These are phyloP conservation scores for Litsea cubeba DNA, from an alignment of 164 flowering plant species.

Conservation along the genomic window DNA sequence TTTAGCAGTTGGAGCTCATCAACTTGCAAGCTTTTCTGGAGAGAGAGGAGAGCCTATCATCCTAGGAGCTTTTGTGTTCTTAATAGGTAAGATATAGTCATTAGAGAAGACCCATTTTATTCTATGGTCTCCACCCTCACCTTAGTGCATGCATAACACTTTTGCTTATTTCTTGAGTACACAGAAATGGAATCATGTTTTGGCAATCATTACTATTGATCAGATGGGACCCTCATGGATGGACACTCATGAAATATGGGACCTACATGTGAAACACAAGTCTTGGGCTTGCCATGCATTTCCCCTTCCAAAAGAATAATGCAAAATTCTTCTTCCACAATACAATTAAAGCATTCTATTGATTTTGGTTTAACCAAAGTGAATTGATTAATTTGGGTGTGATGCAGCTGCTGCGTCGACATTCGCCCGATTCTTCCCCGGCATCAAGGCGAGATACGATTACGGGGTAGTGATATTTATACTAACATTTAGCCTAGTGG, in stretches of 20 bases:
- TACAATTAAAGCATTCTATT: too few relatives aligned
- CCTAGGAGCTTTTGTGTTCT: slow-evolving; percentile 52
- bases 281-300: not conserved
- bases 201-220: not conserved
- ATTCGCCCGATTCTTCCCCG: slow-evolving; percentile 60
- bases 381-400: not conserved
- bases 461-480: slow-evolving; percentile 73
- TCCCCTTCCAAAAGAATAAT: too few relatives aligned
- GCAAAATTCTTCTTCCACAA: too few relatives aligned
- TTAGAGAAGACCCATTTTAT: not conserved
- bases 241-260: not conserved
- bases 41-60: slow-evolving; percentile 55
- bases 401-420: slow-evolving; percentile 52
- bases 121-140: too few relatives aligned
- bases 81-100: slow-evolving; percentile 36
- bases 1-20: slow-evolving; percentile 61
- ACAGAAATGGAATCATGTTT: too few relatives aligned
- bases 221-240: not conserved
- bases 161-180: too few relatives aligned
- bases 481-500: slow-evolving; percentile 66
- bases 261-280: not conserved
- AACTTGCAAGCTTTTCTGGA: slow-evolving; percentile 50
- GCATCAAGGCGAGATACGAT: slow-evolving; percentile 63
- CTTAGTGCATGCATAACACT: too few relatives aligned
- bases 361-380: not conserved